These are phyloP conservation scores for Sporothrix humicola DNA, from an alignment of 2,329 filamentous ascomycete genomes.

Conservation along the genomic window DNA sequence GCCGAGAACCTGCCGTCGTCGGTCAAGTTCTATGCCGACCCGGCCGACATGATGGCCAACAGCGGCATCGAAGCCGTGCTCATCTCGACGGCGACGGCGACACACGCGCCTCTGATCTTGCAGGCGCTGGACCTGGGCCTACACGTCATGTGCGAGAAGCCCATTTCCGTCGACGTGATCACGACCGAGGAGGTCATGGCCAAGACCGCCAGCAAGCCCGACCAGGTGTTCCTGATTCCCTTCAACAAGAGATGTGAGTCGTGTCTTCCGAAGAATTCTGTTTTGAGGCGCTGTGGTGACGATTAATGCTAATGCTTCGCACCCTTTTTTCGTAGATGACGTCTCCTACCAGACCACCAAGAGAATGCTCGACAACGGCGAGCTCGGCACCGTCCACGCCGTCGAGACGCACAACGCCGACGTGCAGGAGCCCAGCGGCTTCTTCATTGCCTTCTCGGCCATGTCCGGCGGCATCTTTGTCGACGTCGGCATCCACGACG, in stretches of 20 bases:
- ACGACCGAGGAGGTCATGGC: conserved; percentile 31
- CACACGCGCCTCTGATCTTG: conserved; percentile 42
- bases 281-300: no score
- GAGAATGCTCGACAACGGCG: conserved; percentile 26
- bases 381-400: conserved; percentile 30
- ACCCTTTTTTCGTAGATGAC: conserved; percentile 10
- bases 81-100: conserved; percentile 44
- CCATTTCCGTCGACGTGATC: conserved; percentile 23
- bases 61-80: conserved; percentile 43
- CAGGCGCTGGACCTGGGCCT: conserved; percentile 39
- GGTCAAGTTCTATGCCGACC: conserved; percentile 40
- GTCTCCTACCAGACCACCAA: conserved; percentile 23
- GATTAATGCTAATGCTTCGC: not conserved
- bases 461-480: conserved; percentile 31
- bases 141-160: conserved; percentile 32
- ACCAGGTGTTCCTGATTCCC: conserved; percentile 31
- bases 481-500: conserved; percentile 33
- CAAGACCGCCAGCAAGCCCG: conserved; percentile 29
- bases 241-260: conserved; percentile 28
- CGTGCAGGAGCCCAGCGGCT: conserved; percentile 32
- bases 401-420: conserved; percentile 29
- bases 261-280: not conserved
- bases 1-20: conserved; percentile 42
- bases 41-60: conserved; percentile 42
- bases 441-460: conserved; percentile 32